These are phyloP conservation scores for Eremothecium sinecaudum DNA, from an alignment of 1,139 yeast genomes.

Conservation along the genomic window DNA sequence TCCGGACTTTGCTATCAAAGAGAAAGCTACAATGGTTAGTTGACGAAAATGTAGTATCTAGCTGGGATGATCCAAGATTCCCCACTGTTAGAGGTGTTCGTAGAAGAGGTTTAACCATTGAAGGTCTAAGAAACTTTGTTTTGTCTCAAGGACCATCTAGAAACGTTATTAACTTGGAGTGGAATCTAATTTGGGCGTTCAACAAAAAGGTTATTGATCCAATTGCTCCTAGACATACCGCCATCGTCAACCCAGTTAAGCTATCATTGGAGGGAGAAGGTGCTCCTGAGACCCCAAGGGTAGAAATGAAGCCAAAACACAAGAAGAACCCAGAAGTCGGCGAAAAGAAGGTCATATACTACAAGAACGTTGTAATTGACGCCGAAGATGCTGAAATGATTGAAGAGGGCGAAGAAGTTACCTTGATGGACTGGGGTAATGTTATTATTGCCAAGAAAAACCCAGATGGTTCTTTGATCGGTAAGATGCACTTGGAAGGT, in stretches of 20 bases:
- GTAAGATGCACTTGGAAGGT: constrained; percentile 84
- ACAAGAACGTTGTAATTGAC: constrained; percentile 62
- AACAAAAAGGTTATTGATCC: constrained; percentile 97
- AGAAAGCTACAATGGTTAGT: constrained; percentile 98
- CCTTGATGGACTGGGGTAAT: constrained; percentile 99
- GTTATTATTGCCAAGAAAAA: constrained; percentile 66
- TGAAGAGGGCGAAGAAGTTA: constrained; percentile 73
- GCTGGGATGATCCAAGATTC: constrained; percentile 99
- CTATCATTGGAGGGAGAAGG: constrained; percentile 48
- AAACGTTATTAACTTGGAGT: constrained; percentile 90
- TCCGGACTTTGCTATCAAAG: constrained; percentile 87
- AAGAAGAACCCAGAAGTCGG: constrained; percentile 94
- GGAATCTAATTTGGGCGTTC: constrained; percentile 95
- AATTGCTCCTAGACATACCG: constrained; percentile 88
- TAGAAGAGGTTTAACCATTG: constrained; percentile 98
- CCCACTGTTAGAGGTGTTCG: constrained; percentile 98
- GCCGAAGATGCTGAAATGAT: constrained; percentile 79
- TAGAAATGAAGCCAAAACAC: constrained; percentile 81
- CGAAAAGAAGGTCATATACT: constrained; percentile 62
- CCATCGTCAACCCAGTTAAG: constrained; percentile 59
- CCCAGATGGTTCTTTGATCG: constrained; percentile 60
- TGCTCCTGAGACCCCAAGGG: constrained; percentile 54
- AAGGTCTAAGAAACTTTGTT: constrained; percentile 87
- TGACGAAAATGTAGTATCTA: constrained; percentile 71
- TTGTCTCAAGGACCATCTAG: constrained; percentile 95